Evolutionary conservation across 129 eudicot species (phyloP).

Genomic region (Chrysanthemum seticuspe): DNA sequence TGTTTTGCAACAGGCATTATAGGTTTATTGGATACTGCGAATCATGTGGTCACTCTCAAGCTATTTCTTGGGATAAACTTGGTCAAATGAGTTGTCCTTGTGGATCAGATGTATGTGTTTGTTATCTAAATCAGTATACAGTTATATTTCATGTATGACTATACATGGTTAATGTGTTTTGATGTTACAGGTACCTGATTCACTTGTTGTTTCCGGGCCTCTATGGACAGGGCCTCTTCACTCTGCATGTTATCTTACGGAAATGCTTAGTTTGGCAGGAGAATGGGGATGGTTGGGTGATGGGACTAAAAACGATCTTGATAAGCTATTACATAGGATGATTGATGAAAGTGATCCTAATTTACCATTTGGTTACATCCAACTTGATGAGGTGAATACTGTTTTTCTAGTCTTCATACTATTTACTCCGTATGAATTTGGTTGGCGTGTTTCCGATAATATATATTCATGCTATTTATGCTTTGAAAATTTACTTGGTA

Average conservation of each 20-base stretch:
- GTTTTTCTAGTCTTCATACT: neutral
- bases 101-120: constrained; percentile 51
- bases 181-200: constrained; percentile 52
- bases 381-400: constrained; percentile 66
- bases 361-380: constrained; percentile 73
- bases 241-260: constrained; percentile 46
- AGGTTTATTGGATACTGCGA: constrained; percentile 80
- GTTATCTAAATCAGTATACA: neutral
- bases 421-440: too few relatives aligned
- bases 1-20: constrained; percentile 52
- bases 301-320: constrained; percentile 48
- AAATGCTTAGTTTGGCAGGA: constrained; percentile 68
- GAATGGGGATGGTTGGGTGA: constrained; percentile 87
- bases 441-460: neutral
- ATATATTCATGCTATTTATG: too few relatives aligned
- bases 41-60: constrained; percentile 72
- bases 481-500: neutral
- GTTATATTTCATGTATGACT: neutral
- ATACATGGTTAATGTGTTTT: constrained; percentile 1
- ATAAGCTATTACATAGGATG: constrained; percentile 60
- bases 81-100: constrained; percentile 70
- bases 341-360: constrained; percentile 88
- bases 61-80: constrained; percentile 69
- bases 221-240: constrained; percentile 99
- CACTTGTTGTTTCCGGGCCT: constrained; percentile 82